Evolutionary conservation across 2,329 filamentous ascomycete genomes (phyloP), one percentile per base, ranked within the genome.

Genomic region (Exophiala bonariae): DNA sequence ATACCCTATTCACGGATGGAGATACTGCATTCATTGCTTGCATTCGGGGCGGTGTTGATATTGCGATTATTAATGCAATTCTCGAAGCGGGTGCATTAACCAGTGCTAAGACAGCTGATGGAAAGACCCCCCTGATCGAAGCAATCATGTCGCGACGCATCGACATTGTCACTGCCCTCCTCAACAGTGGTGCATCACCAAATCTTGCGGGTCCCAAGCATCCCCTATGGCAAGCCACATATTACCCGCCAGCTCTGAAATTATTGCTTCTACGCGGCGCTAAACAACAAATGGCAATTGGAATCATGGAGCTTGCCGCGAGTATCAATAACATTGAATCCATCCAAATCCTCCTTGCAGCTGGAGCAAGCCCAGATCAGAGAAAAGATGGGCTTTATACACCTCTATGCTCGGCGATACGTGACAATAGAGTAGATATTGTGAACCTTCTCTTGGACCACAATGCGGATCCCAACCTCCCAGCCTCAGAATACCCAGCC

Each of bases 191-290:
- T 2, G 85, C 84, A 2, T 77, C 86, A 58, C 77, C 83, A 6
- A 87, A 88, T 61, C 69, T 86, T 4, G 83, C 84, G 1, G 83
- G 81, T 1, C 82, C 83, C 8, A 85, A 86, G 63, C 80, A 87
- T 66, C 78, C 83, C 65, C 73, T 87, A 18, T 84, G 83, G 83
- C 81, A 81, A 2, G 73, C 82, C 0, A 78, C 77, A 0, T 80
- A 82, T 64, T 74, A 83, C 41, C 72, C 82, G 0, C 66, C 71
- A 7, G 82, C 78, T 50, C 67, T 87, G 22, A 72, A 80, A 56
- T 63, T 83, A 1, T 70, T 87, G n/a, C 76, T 86, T 1, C 54
- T 67, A 2, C 77, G 78, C 19, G 82, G 82, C 2, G 82, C 82
- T 2, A 80, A 85, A 66, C 59, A 78, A 75, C 61, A 84, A 82